phyloP scores from a whole-genome alignment of 2,329 filamentous ascomycete genomes.

The Boeremia exigua region DNA sequence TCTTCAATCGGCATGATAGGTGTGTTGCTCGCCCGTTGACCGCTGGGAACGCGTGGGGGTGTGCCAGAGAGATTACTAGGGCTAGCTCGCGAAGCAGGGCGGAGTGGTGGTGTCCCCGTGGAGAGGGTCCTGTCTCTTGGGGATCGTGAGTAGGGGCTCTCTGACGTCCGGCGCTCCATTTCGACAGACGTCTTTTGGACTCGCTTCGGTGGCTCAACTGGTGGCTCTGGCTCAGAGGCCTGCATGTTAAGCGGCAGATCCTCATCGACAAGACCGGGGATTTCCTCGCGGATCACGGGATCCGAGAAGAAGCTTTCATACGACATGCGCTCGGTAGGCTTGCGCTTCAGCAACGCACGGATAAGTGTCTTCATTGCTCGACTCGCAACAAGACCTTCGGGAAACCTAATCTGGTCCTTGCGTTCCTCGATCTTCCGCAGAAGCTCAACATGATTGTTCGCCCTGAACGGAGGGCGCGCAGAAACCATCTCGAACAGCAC shows the following conservation, averaged over 20 bases:
- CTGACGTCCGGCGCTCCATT: constrained; percentile 33
- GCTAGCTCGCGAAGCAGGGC: constrained; percentile 40
- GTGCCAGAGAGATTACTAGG: constrained; percentile 37
- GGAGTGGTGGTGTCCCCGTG: constrained; percentile 42
- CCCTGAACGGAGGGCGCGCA: constrained; percentile 87
- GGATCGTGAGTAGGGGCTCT: constrained; percentile 42
- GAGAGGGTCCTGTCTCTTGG: constrained; percentile 37
- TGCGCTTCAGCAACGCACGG: constrained; percentile 80
- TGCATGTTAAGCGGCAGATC: constrained; percentile 60
- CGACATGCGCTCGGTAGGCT: constrained; percentile 80
- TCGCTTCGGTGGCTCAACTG: constrained; percentile 31
- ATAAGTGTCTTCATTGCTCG: constrained; percentile 82
- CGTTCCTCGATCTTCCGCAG: constrained; percentile 89
- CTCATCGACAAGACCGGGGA: constrained; percentile 81
- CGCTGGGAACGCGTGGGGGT: constrained; percentile 31
- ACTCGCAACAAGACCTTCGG: constrained; percentile 73
- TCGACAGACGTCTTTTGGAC: constrained; percentile 38
- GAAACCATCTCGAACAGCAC: constrained; percentile 96
- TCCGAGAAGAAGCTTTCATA: constrained; percentile 87
- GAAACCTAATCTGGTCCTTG: constrained; percentile 85
- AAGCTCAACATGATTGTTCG: constrained; percentile 92
- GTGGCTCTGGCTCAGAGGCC: constrained; percentile 35
- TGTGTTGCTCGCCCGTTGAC: constrained; percentile 43
- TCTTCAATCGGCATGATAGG: constrained; percentile 43
- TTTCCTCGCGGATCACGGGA: constrained; percentile 72